These are phyloP conservation scores for Galeopsis tetrahit DNA, from an alignment of 257 asterid species.

Conservation along the genomic window DNA sequence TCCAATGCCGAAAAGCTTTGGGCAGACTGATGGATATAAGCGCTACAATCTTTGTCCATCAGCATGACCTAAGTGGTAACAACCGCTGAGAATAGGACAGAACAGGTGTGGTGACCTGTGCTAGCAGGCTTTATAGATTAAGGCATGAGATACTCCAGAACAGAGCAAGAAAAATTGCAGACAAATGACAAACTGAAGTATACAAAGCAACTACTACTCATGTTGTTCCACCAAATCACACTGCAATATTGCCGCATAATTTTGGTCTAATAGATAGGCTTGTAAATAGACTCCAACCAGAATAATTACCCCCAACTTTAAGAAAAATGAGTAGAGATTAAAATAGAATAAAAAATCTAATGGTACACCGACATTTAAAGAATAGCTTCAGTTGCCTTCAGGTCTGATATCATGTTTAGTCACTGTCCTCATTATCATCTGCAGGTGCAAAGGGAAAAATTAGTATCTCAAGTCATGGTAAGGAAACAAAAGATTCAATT, in stretches of 20 bases:
- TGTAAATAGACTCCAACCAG: constrained; percentile 7
- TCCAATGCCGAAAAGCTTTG: too few relatives aligned
- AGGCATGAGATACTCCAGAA: constrained; percentile 1
- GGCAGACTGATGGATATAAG: too few relatives aligned
- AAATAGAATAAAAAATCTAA: not conserved
- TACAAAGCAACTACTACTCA: constrained; percentile 10
- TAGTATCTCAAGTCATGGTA: constrained; percentile 8
- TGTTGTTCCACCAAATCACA: not conserved
- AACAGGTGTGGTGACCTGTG: not conserved
- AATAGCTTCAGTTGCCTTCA: constrained; percentile 36
- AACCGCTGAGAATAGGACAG: not conserved
- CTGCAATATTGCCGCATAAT: constrained; percentile 16
- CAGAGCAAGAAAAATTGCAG: not conserved
- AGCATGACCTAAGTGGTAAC: too few relatives aligned
- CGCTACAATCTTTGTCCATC: too few relatives aligned
- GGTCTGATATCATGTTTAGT: constrained; percentile 39
- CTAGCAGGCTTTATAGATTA: constrained; percentile 9
- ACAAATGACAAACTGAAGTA: constrained; percentile 9
- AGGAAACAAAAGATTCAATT: constrained; percentile 14
- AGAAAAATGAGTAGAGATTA: constrained; percentile 21
- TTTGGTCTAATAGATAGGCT: not conserved
- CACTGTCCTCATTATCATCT: constrained; percentile 68
- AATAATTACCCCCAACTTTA: constrained; percentile 22
- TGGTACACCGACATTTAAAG: constrained; percentile 7
- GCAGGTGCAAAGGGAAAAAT: constrained; percentile 39